Conservation (phyloP, 139 green algal species). For the Edaphochlamys debaryana region DNA sequence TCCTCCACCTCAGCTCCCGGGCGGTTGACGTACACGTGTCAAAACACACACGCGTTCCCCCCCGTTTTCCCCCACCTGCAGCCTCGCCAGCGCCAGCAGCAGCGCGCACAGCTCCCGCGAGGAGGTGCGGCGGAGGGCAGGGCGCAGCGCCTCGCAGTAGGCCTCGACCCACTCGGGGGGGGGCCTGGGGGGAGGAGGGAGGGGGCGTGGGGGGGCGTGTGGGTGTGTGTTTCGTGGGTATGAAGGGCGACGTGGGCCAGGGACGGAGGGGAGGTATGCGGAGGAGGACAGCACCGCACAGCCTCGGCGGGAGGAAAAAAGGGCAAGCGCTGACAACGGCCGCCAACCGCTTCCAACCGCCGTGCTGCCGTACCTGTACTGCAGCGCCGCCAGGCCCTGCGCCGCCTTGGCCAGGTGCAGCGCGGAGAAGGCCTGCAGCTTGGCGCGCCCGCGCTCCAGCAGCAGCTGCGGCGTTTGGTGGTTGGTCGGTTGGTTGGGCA, state of each 20-base stretch:
- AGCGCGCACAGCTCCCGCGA: slow-evolving; percentile 20
- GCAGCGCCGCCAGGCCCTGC: slow-evolving; percentile 31
- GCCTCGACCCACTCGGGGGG: slow-evolving; percentile 26
- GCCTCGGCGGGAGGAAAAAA: too few species aligned
- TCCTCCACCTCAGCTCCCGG: too few species aligned
- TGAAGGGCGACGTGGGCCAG: too few species aligned
- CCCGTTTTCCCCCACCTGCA: slow-evolving; percentile 31
- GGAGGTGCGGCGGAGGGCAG: slow-evolving; percentile 1
- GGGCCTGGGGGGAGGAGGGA: slow-evolving; percentile 6
- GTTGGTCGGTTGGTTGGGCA: too few species aligned
- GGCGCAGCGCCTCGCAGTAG: slow-evolving; percentile 5
- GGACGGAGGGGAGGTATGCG: too few species aligned
- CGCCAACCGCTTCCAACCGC: too few species aligned
- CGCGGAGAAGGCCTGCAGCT: background rate
- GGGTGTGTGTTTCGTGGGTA: too few species aligned
- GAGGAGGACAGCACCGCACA: too few species aligned
- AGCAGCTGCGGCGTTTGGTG: background rate
- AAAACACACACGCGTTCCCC: too few species aligned
- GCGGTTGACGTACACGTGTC: too few species aligned
- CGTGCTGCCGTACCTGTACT: slow-evolving; percentile 4
- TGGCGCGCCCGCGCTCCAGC: background rate
- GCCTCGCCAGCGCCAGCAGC: slow-evolving; percentile 16
- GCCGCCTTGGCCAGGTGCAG: slow-evolving; percentile 18
- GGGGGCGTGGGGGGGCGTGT: too few species aligned
- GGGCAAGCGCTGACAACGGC: too few species aligned